phyloP scores from a whole-genome alignment of 2,329 filamentous ascomycete genomes.

The Clonostachys rhizophaga region DNA sequence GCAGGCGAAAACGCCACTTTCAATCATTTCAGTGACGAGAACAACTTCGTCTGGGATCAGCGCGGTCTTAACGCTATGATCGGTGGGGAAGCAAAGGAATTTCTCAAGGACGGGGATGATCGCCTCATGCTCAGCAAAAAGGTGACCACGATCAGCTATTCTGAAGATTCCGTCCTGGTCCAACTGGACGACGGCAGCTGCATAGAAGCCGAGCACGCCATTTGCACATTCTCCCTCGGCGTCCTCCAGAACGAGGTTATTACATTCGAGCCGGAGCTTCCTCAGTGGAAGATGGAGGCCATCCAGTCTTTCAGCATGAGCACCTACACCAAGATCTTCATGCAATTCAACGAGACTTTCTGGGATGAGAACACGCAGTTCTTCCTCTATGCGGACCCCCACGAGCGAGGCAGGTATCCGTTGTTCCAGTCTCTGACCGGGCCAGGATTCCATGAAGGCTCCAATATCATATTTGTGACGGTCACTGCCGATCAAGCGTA shows the following conservation, averaged over 20 bases:
- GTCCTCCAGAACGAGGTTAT: conserved; percentile 60
- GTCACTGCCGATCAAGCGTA: conserved; percentile 52
- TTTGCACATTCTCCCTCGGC: conserved; percentile 64
- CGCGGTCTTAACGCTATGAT: conserved; percentile 58
- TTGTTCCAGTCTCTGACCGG: conserved; percentile 60
- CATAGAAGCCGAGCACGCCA: conserved; percentile 54
- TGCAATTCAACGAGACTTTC: conserved; percentile 64
- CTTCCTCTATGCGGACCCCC: conserved; percentile 38
- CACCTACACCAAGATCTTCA: conserved; percentile 70
- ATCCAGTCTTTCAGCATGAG: conserved; percentile 65
- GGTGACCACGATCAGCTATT: conserved; percentile 50
- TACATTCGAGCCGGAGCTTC: conserved; percentile 52
- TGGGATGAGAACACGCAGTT: conserved; percentile 46
- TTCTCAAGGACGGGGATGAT: conserved; percentile 46
- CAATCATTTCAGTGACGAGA: conserved; percentile 55
- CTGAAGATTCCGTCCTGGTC: conserved; percentile 41
- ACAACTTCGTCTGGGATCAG: conserved; percentile 57
- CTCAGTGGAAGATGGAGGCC: conserved; percentile 58
- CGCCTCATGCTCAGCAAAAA: conserved; percentile 54
- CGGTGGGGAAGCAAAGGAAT: conserved; percentile 49
- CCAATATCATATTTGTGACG: conserved; percentile 63
- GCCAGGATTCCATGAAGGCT: conserved; percentile 53
- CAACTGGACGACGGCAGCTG: conserved; percentile 48
- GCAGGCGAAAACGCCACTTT: conserved; percentile 57
- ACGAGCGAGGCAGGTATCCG: conserved; percentile 39